Conservation (phyloP, 108 stramenopile genomes). For the Schizochytrium sp. region DNA sequence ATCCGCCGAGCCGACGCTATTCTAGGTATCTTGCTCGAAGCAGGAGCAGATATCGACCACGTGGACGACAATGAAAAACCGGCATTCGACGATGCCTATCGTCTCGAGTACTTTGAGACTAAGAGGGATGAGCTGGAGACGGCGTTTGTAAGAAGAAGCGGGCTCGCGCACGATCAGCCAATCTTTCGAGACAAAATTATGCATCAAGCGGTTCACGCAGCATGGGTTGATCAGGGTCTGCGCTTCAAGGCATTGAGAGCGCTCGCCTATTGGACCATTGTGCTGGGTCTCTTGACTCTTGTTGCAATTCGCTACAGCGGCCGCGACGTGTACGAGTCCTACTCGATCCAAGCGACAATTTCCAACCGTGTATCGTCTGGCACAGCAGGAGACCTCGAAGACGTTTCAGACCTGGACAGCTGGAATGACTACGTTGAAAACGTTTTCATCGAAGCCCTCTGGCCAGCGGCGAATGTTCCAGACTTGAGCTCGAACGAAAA, state of each 20-base stretch:
- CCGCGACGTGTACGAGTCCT: not conserved
- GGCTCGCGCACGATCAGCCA: not conserved
- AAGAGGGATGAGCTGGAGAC: not conserved
- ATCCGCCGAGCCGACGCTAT: no score
- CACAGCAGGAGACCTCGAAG: not conserved
- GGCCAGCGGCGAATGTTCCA: not conserved
- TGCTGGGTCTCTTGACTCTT: not conserved
- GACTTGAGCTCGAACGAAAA: not conserved
- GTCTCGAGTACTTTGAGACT: not conserved
- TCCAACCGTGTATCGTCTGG: not conserved
- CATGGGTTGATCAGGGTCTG: not conserved
- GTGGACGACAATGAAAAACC: no score
- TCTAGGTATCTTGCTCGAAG: no score
- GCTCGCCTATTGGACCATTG: not conserved
- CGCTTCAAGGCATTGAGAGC: not conserved
- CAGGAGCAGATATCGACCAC: no score
- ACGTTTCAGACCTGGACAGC: not conserved
- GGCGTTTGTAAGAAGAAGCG: not conserved
- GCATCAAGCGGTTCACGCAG: not conserved
- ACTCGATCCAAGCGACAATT: not conserved
- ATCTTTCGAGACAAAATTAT: not conserved
- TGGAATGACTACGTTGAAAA: not conserved
- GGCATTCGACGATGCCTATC: no score
- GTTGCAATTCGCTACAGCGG: not conserved
- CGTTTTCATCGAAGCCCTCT: not conserved